Evolutionary conservation across 1,284 basidiomycete species (phyloP), one percentile per base, ranked within the genome.

Genomic region (Papiliotrema terrestris): DNA sequence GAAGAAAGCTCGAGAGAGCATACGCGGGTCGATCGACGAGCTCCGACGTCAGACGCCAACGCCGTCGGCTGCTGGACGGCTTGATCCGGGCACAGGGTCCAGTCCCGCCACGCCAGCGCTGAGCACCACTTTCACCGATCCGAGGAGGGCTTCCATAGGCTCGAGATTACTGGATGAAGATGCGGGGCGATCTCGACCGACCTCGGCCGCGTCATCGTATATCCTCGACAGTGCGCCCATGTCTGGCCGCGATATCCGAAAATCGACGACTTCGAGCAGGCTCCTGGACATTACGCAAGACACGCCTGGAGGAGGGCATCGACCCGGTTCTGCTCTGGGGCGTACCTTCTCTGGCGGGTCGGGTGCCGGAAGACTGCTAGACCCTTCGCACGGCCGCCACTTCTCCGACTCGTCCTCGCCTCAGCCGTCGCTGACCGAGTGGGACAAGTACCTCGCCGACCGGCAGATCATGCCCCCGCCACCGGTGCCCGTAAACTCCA

Each of bases 11-110:
- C 60, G 73, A 22, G 63, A 69, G 45, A 67, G 63, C 20, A 61
- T 75, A 15, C 67, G 66, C 6, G 66, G 67, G 1, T 69, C 66
- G 9, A 66, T 77, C 52, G 70, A 73, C 49, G 54, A 61, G 26
- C 61, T 75, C 2, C 61, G 70, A 9, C 45, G 59, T 1, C 56
- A 53, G 6, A 68, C 67, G 2, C 61, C 29, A 2, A 61, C 59
- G 0, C 51, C 57, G 5, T 45, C 55, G 32, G 4, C 57, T 43
- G 32, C 45, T 35, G 41, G 39, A 23, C 20, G 41, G 22, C 38
- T 32, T 5, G 49, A 51, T 20, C 4, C 36, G 22, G 37, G 15
- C n/a, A 22, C 48, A n/a, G n/a, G n/a, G n/a, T n/a, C n/a, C 29
- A 32, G 29, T 11, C 29, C 29, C 6, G 29, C 11, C 37, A 49